Conservation (phyloP, 768 basidiomycete genomes). For the Amylocystis lapponica region DNA sequence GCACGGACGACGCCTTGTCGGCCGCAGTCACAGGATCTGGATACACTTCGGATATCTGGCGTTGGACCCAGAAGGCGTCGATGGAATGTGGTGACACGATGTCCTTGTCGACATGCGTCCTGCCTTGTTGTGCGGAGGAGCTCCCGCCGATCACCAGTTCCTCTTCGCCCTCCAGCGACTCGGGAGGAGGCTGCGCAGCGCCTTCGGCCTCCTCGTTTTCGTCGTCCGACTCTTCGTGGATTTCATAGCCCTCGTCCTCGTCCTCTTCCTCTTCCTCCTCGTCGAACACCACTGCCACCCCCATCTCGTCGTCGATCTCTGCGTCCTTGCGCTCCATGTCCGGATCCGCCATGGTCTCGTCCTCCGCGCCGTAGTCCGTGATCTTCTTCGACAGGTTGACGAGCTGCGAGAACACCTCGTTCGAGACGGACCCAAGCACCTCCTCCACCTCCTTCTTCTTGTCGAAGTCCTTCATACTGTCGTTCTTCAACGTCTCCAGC, state of each 20-base stretch:
- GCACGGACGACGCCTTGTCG: slow-evolving; percentile 81
- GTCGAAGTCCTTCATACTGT: slow-evolving; percentile 9
- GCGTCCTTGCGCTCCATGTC: slow-evolving; percentile 78
- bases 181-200: slow-evolving; percentile 39
- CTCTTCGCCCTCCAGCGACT: slow-evolving; percentile 49
- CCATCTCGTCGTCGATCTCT: slow-evolving; percentile 92
- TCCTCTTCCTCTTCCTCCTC: slow-evolving; percentile 95
- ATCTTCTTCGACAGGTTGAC: slow-evolving; percentile 88
- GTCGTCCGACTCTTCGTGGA: slow-evolving; percentile 75
- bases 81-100: slow-evolving; percentile 84
- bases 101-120: slow-evolving; percentile 63
- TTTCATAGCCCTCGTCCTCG: slow-evolving; percentile 84
- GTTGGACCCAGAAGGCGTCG: slow-evolving; percentile 98
- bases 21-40: slow-evolving; percentile 92
- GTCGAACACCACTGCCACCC: slow-evolving; percentile 97
- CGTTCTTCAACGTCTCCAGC: slow-evolving; percentile 76
- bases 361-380: slow-evolving; percentile 90
- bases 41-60: slow-evolving; percentile 86
- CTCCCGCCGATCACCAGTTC: slow-evolving; percentile 73
- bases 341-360: slow-evolving; percentile 71
- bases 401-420: slow-evolving; percentile 78
- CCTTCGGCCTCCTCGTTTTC: slow-evolving; percentile 61
- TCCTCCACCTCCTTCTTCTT: slow-evolving; percentile 71
- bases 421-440: slow-evolving; percentile 58
- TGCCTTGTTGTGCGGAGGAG: slow-evolving; percentile 36